phyloP scores from a whole-genome alignment of 257 asterid species.

The Penstemon davidsonii region DNA sequence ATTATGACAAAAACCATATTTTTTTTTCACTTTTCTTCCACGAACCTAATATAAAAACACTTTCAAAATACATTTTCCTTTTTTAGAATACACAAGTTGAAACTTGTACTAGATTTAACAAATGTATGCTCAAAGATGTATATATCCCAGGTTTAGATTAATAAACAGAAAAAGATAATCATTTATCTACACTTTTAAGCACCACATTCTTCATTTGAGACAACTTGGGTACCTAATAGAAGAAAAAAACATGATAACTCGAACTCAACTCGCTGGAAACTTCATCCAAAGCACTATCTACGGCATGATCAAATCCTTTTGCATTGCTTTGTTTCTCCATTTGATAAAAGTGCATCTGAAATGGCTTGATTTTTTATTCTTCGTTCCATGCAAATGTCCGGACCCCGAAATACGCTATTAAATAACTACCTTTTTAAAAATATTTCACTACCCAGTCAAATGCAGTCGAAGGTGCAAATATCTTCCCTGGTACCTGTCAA shows the following conservation, averaged over 20 bases:
- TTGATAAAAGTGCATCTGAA: constrained; percentile 45
- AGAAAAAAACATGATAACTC: constrained; percentile 73
- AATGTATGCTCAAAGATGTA: too few relatives aligned
- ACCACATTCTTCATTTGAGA: too few relatives aligned
- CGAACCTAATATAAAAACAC: too few relatives aligned
- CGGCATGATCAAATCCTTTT: constrained; percentile 48
- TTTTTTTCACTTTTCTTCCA: too few relatives aligned
- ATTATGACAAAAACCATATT: too few relatives aligned
- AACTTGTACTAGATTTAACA: too few relatives aligned
- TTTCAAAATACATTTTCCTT: too few relatives aligned
- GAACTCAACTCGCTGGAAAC: constrained; percentile 56
- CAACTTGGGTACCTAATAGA: constrained; percentile 44
- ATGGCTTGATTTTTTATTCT: constrained; percentile 57
- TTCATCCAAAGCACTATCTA: constrained; percentile 61
- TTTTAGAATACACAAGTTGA: too few relatives aligned
- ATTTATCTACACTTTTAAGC: too few relatives aligned
- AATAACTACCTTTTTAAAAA: constrained; percentile 47
- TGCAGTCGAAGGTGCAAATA: constrained; percentile 64
- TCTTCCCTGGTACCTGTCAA: constrained; percentile 93
- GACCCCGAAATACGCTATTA: constrained; percentile 83
- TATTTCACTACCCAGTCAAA: constrained; percentile 50
- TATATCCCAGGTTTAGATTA: too few relatives aligned
- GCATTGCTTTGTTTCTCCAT: constrained; percentile 63
- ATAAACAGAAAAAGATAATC: too few relatives aligned
- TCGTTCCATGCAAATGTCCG: constrained; percentile 82